Base-by-base conservation (phyloP, 176 grass and related monocot genomes). In the Paspalum vaginatum region DNA sequence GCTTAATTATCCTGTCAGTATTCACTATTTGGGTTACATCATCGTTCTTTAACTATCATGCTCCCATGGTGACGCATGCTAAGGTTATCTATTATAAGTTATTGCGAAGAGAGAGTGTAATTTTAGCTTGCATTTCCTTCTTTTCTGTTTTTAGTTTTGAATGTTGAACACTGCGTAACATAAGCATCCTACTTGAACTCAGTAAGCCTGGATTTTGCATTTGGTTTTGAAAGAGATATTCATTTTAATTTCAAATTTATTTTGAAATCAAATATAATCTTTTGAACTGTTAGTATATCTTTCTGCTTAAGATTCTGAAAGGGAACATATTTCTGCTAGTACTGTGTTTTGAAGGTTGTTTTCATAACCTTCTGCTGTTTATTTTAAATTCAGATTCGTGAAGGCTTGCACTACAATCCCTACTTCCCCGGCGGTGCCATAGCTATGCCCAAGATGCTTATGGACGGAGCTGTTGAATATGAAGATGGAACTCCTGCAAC, bases 401-500 rank as follows among this genome's bases (percentile, higher is more conserved):
- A 94, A 39, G 87, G 92, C 8, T 68, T 94, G 42, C 92, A 89
- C 50, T 95, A 91, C 68, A 91, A 95, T 63, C 93, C 7, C 21
- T 99, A 99, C 82, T 99, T 99, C 66, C 91, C 93, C 79, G 97
- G 97, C 48, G 97, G 97, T 82, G 97, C 93, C 81, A 99, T 99
- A 88, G 97, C 97, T 84, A 99, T 99, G 97, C 97, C 97, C 24
- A 91, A 99, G 88, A 99, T 99, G 97, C 97, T 99, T 88, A 99
- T 87, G 7, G 97, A 99, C 88, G 97, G 82, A 74, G 86, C 93
- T 82, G 39, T 99, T 17, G 91, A 99, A 73, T 99, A 99, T 57
- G 97, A 99, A 86, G 97, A 99, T 89, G 89, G 89, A 68, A 89
- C 84, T 76, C 92, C 92, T 83, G 89, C 92, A 83, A 96, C 97